A percentile compares a stretch with the other conserved stretches of the same genome.
phyloP scores from a whole-genome alignment of 2,329 filamentous ascomycete genomes.

The Cercospora sp. region DNA sequence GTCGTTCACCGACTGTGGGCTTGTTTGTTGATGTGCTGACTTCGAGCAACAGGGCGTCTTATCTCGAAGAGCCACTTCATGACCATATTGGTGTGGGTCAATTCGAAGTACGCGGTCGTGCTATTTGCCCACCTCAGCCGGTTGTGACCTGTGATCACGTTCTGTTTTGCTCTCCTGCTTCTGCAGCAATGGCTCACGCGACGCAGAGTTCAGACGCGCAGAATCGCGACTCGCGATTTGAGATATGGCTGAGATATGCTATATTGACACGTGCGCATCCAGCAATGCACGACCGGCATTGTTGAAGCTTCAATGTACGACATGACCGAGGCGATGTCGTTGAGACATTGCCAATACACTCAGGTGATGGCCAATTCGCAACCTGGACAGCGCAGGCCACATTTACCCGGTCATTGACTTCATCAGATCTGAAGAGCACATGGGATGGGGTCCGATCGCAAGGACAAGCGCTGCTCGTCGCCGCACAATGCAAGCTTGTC shows the following conservation, averaged over 20 bases:
- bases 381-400: not conserved
- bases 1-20: not conserved
- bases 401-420: not conserved
- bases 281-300: not conserved
- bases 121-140: not conserved
- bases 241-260: not conserved
- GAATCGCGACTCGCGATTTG: not conserved
- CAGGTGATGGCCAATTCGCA: not conserved
- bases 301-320: not conserved
- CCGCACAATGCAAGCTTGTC: not conserved
- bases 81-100: not conserved
- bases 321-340: not conserved
- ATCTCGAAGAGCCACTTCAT: no score
- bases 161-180: no score
- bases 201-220: not conserved
- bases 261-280: not conserved
- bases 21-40: not conserved
- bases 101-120: not conserved
- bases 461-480: not conserved
- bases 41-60: not conserved
- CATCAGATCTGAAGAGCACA: not conserved
- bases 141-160: no score
- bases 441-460: not conserved
- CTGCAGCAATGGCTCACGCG: no score
- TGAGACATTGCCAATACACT: slow-evolving; percentile 4